A percentile compares a stretch with the other conserved stretches of the same genome.
Evolutionary conservation across 2,329 filamentous ascomycete species (phyloP).

Genomic region (Annulohypoxylon truncatum): DNA sequence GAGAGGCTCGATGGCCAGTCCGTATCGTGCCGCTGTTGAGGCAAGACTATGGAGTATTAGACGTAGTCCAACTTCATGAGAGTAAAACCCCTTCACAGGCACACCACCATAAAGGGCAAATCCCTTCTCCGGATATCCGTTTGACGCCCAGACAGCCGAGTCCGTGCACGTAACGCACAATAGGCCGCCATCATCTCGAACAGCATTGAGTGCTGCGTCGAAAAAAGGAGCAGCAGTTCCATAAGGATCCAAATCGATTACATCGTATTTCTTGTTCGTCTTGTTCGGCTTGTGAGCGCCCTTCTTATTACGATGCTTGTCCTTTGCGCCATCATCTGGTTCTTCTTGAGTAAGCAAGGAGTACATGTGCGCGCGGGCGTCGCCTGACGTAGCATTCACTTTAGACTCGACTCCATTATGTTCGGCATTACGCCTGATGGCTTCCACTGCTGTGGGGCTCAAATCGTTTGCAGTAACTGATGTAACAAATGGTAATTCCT

Average conservation of each 20-base stretch:
- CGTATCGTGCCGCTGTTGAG: slow-evolving; percentile 83
- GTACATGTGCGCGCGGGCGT: slow-evolving; percentile 95
- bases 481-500: slow-evolving; percentile 87
- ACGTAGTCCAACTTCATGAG: slow-evolving; percentile 89
- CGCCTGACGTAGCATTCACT: slow-evolving; percentile 79
- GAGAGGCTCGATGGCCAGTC: slow-evolving; percentile 87
- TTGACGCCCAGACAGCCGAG: slow-evolving; percentile 92
- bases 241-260: slow-evolving; percentile 96
- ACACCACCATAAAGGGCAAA: slow-evolving; percentile 94
- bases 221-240: slow-evolving; percentile 93
- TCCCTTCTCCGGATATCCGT: slow-evolving; percentile 93
- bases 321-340: slow-evolving; percentile 53
- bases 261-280: slow-evolving; percentile 78
- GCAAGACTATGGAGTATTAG: slow-evolving; percentile 87
- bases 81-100: slow-evolving; percentile 84
- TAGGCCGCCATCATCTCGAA: slow-evolving; percentile 85
- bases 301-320: slow-evolving; percentile 55
- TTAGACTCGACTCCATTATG: slow-evolving; percentile 81
- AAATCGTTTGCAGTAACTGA: slow-evolving; percentile 91
- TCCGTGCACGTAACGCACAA: slow-evolving; percentile 97
- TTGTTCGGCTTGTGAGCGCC: slow-evolving; percentile 54
- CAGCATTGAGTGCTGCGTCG: slow-evolving; percentile 87
- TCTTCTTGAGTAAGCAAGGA: slow-evolving; percentile 68
- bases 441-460: slow-evolving; percentile 77
- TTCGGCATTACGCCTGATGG: slow-evolving; percentile 85